Percentiles rank a stretch among this genome's conserved stretches.
These are phyloP conservation scores for Cyclotella baltica DNA, from an alignment of 108 stramenopile genomes.

Conservation along the genomic window DNA sequence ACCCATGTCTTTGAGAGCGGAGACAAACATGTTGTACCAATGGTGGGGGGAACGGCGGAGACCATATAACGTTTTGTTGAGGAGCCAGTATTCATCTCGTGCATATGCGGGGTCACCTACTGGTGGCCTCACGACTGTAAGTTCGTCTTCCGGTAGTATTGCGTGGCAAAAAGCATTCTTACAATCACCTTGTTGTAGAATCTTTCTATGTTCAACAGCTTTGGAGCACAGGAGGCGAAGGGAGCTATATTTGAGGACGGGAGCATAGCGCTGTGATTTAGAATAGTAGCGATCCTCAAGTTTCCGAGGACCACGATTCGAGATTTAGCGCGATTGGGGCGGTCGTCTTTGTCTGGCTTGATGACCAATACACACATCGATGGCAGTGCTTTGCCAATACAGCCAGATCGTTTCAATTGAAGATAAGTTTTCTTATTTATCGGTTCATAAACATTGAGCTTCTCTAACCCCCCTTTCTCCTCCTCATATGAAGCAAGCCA, in stretches of 20 bases:
- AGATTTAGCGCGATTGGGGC: slow-evolving; percentile 18
- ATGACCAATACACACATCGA: slow-evolving; percentile 32
- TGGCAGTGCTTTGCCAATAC: slow-evolving; percentile 22
- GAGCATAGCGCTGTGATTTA: slow-evolving; percentile 23
- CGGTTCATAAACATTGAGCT: not conserved
- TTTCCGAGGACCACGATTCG: slow-evolving; percentile 34
- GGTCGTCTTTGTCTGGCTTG: slow-evolving; percentile 30
- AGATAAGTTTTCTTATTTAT: slow-evolving; percentile 11
- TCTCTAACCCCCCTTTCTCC: slow-evolving; percentile 9
- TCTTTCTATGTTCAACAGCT: not conserved
- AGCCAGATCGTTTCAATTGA: not conserved
- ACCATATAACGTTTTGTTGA: slow-evolving; percentile 34
- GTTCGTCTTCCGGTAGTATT: not conserved
- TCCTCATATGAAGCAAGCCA: slow-evolving; percentile 15
- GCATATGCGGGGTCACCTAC: not conserved
- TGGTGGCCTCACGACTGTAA: not conserved
- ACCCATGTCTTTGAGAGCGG: slow-evolving; percentile 5
- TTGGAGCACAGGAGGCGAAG: slow-evolving; percentile 12
- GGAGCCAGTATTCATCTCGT: slow-evolving; percentile 10
- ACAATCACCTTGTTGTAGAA: slow-evolving; percentile 33
- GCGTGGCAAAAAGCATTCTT: slow-evolving; percentile 24
- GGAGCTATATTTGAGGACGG: slow-evolving; percentile 22
- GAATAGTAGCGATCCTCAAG: slow-evolving; percentile 22
- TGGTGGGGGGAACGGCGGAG: slow-evolving; percentile 26
- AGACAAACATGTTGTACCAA: slow-evolving; percentile 27